Base-by-base conservation (phyloP, 2,329 filamentous ascomycete genomes). In the Fusarium nurragi region DNA sequence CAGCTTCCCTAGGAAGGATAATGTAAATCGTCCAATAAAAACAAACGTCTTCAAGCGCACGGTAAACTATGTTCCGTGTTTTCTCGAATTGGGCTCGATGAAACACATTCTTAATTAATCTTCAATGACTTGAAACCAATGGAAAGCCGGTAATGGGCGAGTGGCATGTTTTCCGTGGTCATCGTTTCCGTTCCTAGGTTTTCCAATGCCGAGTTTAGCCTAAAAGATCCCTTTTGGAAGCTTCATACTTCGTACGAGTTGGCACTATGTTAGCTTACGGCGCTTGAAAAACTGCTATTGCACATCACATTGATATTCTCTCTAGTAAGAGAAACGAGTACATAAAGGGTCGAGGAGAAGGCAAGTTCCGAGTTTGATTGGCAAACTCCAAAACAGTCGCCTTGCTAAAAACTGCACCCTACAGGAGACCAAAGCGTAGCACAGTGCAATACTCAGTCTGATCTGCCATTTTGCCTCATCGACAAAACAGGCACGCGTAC, bases 11-110 rank as follows among this genome's bases (percentile, higher is more conserved):
- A 10, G 19, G 5, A 25, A 44, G 46, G 54, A 26, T 14, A 54
- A 54, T 54, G 9, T 10, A 54, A 45, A 28, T 60, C 56, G 54
- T 60, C 56, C 56, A 54, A 54, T 54, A 3, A 10, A 40, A 26
- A 25, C n/a, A 12, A n/a, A n/a, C 36, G 10, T 34, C 2, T 18
- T 34, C 7, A n/a, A 12, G 21, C 12, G 21, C 11, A 34, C 39
- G 55, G 44, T 21, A 34, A 11, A 8, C 30, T 51, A 51, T 28
- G 45, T 23, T 45, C 47, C 54, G 54, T 28, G 16, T 18, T 11
- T 32, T n/a, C 16, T 18, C 32, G 8, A 11, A 34, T 34, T 34
- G 32, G n/a, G 32, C 32, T 34, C 4, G 16, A 10, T 34, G 32
- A 34, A 34, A 34, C 16, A 3, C 16, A 11, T 52, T 28, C 22